These are phyloP conservation scores for Rutstroemia sydowiana DNA, from an alignment of 2,329 filamentous ascomycete genomes.

Conservation along the genomic window DNA sequence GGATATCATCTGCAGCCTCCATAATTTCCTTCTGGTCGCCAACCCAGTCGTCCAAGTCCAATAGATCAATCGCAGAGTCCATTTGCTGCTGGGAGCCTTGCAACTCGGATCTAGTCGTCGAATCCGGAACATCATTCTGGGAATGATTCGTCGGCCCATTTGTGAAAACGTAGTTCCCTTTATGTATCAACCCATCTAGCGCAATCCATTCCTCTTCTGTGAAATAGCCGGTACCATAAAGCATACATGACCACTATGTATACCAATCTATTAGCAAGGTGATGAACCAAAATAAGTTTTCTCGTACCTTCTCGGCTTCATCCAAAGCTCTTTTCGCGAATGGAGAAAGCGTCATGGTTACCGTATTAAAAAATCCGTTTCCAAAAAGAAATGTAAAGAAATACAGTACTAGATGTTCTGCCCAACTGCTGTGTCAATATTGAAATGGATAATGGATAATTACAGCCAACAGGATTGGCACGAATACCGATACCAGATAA, in stretches of 20 bases:
- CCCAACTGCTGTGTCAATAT: too few species aligned
- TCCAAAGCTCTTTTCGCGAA: too few species aligned
- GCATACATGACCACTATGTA: slow-evolving; percentile 7
- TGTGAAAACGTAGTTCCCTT: slow-evolving; percentile 26
- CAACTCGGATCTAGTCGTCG: too few species aligned
- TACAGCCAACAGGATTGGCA: too few species aligned
- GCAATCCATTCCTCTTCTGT: slow-evolving; percentile 28
- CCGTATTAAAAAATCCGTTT: too few species aligned
- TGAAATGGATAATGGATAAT: too few species aligned
- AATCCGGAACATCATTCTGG: not conserved
- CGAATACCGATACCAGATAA: too few species aligned
- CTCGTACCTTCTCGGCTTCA: not conserved
- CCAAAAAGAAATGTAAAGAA: too few species aligned
- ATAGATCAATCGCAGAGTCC: not conserved
- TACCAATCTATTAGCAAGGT: slow-evolving; percentile 10
- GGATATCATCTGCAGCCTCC: not conserved
- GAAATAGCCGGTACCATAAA: slow-evolving; percentile 26
- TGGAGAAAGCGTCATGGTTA: too few species aligned
- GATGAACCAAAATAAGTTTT: not conserved
- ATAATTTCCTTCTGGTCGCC: not conserved
- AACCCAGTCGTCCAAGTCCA: not conserved
- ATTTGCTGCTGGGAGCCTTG: not conserved
- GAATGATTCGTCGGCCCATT: slow-evolving; percentile 12
- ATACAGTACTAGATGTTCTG: too few species aligned
- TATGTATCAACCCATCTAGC: slow-evolving; percentile 25